These are phyloP conservation scores for Neurospora sp. DNA, from an alignment of 2,329 filamentous ascomycete species.

Conservation along the genomic window DNA sequence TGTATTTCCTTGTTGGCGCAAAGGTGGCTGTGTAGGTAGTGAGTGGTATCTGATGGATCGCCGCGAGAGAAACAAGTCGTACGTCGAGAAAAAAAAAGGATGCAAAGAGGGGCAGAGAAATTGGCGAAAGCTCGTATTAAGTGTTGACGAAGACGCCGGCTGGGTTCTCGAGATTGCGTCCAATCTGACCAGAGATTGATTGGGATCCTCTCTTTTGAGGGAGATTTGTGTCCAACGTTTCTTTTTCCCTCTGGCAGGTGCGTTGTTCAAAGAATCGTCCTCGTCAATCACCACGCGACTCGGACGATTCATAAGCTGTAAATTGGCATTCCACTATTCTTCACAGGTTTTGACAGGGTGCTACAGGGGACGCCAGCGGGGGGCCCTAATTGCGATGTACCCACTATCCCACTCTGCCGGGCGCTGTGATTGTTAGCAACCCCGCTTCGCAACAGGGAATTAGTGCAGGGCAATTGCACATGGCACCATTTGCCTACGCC, in stretches of 20 bases:
- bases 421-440: not conserved
- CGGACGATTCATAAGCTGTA: not conserved
- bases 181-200: not conserved
- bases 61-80: not conserved
- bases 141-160: not conserved
- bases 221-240: not conserved
- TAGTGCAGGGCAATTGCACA: not conserved
- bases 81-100: not conserved
- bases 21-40: too few species aligned
- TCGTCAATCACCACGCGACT: not conserved
- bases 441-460: not conserved
- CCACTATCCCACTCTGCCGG: not conserved
- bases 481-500: not conserved
- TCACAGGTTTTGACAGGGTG: too few species aligned
- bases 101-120: not conserved
- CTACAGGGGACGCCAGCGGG: not conserved
- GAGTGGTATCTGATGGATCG: not conserved
- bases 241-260: not conserved
- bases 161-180: not conserved
- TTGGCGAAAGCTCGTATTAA: not conserved
- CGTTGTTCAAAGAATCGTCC: not conserved
- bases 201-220: not conserved
- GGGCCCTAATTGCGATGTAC: not conserved
- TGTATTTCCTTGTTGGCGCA: too few species aligned
- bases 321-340: not conserved